phyloP scores from a whole-genome alignment of 345 rosid species.

The Citrus medica region DNA sequence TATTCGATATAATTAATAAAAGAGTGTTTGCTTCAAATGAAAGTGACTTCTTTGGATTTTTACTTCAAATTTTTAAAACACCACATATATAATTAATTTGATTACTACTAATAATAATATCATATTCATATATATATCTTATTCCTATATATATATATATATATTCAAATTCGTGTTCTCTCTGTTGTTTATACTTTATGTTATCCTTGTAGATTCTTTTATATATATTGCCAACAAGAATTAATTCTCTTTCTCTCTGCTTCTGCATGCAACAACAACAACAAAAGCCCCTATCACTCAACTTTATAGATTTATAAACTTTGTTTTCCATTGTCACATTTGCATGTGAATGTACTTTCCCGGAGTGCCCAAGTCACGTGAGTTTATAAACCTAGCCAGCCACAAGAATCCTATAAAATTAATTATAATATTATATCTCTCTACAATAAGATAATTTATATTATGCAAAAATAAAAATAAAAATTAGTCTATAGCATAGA shows the following conservation, averaged over 20 bases:
- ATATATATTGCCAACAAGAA: neutral
- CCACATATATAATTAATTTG: no score
- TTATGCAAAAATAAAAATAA: neutral
- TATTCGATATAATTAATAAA: neutral
- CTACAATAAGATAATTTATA: neutral
- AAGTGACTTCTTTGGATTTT: neutral
- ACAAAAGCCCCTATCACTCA: conserved; percentile 15
- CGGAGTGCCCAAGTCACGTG: conserved; percentile 48
- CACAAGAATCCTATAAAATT: conserved; percentile 34
- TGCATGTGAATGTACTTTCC: conserved; percentile 71
- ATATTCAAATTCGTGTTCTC: neutral
- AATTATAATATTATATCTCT: neutral
- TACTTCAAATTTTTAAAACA: neutral
- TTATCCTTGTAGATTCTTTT: neutral
- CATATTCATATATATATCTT: neutral
- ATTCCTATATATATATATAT: no score
- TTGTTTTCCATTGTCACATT: conserved; percentile 36
- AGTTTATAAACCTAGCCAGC: conserved; percentile 21
- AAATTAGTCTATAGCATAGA: no score
- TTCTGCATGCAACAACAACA: neutral
- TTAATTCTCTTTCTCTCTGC: conserved; percentile 4
- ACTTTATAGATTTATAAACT: conserved; percentile 27
- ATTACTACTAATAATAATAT: no score
- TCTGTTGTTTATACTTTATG: neutral
- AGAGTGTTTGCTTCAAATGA: neutral